Conservation (phyloP, 1,284 basidiomycete genomes). For the Ustilago nuda region DNA sequence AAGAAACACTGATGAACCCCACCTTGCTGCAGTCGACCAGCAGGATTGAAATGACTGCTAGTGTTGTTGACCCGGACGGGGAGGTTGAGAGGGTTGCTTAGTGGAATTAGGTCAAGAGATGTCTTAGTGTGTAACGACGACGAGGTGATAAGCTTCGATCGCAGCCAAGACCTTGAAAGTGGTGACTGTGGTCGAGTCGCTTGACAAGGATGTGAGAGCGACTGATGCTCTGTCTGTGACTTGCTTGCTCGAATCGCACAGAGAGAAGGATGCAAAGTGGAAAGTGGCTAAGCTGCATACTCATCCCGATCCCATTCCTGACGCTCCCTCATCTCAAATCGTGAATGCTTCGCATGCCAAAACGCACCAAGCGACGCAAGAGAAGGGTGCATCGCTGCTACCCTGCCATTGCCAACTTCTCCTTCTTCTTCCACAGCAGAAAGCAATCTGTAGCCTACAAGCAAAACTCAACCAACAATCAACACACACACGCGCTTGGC, state of each 20-base stretch:
- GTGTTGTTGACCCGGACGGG: background rate
- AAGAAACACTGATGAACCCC: background rate
- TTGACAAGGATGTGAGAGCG: constrained; percentile 10
- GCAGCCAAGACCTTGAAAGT: constrained; percentile 4
- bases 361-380: background rate
- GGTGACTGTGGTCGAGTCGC: background rate
- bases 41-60: background rate
- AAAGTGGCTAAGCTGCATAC: constrained; percentile 31
- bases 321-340: background rate
- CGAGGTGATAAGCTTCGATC: background rate
- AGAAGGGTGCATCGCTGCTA: constrained; percentile 1
- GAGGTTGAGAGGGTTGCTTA: background rate
- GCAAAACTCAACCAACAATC: constrained; percentile 1
- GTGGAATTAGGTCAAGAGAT: background rate
- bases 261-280: constrained; percentile 25
- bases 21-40: background rate
- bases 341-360: background rate
- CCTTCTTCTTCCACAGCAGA: background rate
- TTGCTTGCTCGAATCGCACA: background rate
- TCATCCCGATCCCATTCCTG: background rate
- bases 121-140: constrained; percentile 2
- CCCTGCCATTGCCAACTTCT: background rate
- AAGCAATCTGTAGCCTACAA: background rate
- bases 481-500: constrained; percentile 8
- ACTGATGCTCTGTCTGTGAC: background rate